Percentiles rank a stretch among this genome's conserved stretches.
phyloP scores from a whole-genome alignment of 2,329 filamentous ascomycete species.

The Ilyonectria sp. region DNA sequence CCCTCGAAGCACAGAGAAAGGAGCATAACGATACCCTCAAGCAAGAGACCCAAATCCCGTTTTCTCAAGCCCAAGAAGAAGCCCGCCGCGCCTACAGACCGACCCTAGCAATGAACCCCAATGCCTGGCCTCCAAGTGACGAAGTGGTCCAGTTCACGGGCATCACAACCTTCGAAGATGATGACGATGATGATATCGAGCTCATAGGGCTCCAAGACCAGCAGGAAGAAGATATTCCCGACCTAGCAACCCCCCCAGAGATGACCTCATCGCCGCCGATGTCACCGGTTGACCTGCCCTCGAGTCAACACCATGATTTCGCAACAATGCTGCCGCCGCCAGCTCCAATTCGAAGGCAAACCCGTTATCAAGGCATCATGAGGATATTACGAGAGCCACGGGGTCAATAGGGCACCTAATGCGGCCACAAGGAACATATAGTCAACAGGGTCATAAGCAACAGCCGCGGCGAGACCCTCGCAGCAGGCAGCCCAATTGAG shows the following conservation, averaged over 20 bases:
- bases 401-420: not conserved
- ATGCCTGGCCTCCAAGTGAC: not conserved
- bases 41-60: not conserved
- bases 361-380: not conserved
- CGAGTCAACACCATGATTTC: not conserved
- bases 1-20: slow-evolving; percentile 7
- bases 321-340: not conserved
- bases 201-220: not conserved
- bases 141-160: too few species aligned
- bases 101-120: slow-evolving; percentile 5
- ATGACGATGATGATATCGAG: not conserved
- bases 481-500: not conserved
- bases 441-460: not conserved
- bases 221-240: not conserved
- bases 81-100: not conserved
- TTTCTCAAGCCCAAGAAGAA: too few species aligned
- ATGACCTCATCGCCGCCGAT: too few species aligned
- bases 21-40: slow-evolving; percentile 2
- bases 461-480: not conserved
- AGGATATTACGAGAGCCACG: not conserved
- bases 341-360: not conserved
- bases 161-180: too few species aligned
- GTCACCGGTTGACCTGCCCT: not conserved
- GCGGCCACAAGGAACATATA: not conserved
- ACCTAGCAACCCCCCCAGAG: too few species aligned